Percentiles rank a stretch among this genome's conserved stretches.
These are phyloP conservation scores for Suillus americanus DNA, from an alignment of 768 basidiomycete genomes.

Conservation along the genomic window DNA sequence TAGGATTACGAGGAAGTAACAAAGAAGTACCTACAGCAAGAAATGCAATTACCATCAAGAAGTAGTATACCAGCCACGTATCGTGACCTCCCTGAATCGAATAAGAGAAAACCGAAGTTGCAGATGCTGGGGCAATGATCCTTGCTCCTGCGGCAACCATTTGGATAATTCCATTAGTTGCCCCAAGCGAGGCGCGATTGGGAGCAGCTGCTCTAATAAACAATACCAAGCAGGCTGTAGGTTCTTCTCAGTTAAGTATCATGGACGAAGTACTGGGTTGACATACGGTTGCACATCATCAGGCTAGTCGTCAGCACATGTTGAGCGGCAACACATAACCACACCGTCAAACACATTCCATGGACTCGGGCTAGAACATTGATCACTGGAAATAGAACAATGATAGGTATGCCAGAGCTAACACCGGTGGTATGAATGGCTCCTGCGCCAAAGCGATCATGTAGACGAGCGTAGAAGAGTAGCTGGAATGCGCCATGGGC, in stretches of 20 bases:
- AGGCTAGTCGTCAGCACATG: conserved; percentile 38
- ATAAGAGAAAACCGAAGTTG: conserved; percentile 67
- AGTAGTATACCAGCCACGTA: conserved; percentile 30
- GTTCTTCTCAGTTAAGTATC: neutral
- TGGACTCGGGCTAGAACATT: conserved; percentile 31
- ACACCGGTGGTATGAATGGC: conserved; percentile 53
- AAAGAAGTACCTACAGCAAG: conserved; percentile 19
- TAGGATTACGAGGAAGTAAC: conserved; percentile 24
- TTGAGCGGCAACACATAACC: conserved; percentile 51
- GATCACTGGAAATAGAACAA: conserved; percentile 40
- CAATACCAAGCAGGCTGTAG: conserved; percentile 1
- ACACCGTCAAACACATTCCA: conserved; percentile 34
- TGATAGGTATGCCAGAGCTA: conserved; percentile 43
- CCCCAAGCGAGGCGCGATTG: conserved; percentile 63
- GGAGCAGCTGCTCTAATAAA: conserved; percentile 44
- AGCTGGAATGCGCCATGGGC: conserved; percentile 49
- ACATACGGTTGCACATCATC: neutral
- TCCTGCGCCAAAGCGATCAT: conserved; percentile 59
- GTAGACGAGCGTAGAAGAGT: conserved; percentile 57
- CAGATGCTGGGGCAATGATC: conserved; percentile 53
- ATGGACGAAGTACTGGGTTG: neutral
- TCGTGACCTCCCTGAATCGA: conserved; percentile 45
- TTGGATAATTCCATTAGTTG: conserved; percentile 65
- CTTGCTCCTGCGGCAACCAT: conserved; percentile 40
- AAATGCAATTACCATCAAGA: conserved; percentile 15